A percentile compares a stretch with the other conserved stretches of the same genome.
These are phyloP conservation scores for Nidula microcarpa DNA, from an alignment of 768 basidiomycete species.

Conservation along the genomic window DNA sequence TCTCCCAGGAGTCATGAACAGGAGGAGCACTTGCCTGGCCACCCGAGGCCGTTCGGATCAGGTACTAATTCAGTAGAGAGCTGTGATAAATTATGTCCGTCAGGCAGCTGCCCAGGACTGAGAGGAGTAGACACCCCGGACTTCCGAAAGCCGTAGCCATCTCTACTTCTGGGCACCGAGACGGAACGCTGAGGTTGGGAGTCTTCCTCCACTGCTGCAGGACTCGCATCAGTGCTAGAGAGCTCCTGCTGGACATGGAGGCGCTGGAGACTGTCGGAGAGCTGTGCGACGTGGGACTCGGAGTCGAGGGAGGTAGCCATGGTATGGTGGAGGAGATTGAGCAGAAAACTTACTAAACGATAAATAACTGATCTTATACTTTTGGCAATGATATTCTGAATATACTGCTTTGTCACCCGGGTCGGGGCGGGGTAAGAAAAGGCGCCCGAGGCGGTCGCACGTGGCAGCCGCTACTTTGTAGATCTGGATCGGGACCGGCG, in stretches of 20 bases:
- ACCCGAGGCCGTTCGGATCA: slow-evolving; percentile 79
- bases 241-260: slow-evolving; percentile 33
- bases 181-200: slow-evolving; percentile 1
- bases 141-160: slow-evolving; percentile 81
- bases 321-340: slow-evolving; percentile 1
- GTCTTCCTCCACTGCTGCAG: slow-evolving; percentile 7
- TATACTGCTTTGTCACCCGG: too few species aligned
- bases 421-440: not conserved
- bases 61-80: slow-evolving; percentile 35
- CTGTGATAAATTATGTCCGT: slow-evolving; percentile 33
- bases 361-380: too few species aligned
- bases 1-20: not conserved
- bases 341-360: not conserved
- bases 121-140: slow-evolving; percentile 69
- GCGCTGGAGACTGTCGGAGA: slow-evolving; percentile 44
- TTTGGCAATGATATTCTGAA: too few species aligned
- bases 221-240: slow-evolving; percentile 6
- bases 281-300: slow-evolving; percentile 20
- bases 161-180: slow-evolving; percentile 31
- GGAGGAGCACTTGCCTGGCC: slow-evolving; percentile 69
- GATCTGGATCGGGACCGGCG: too few species aligned
- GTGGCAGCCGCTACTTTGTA: not conserved
- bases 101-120: slow-evolving; percentile 25
- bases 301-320: slow-evolving; percentile 14
- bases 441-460: not conserved